Evolutionary conservation across 139 green algal genomes (phyloP), one percentile per base, ranked within the genome.

Genomic region (Picochlorum sp.): DNA sequence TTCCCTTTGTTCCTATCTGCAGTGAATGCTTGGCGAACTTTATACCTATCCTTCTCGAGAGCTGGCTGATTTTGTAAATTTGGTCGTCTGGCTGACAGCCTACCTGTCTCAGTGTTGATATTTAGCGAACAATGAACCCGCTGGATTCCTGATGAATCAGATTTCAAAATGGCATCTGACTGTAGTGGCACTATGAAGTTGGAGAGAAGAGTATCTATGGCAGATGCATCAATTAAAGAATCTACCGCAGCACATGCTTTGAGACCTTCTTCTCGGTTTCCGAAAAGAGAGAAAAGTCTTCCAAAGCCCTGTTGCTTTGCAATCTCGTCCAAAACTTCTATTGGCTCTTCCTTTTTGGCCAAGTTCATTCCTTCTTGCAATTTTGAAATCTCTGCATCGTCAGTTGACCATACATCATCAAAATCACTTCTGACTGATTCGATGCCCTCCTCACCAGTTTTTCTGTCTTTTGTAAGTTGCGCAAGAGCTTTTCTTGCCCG

Each of bases 41-140:
- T 86, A 85, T 95, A 98, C 0, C 88, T 74, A 75, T 98, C 93
- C 81, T 98, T 98, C 69, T 98, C 93, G 38, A 97, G 76, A 1
- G 92, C 93, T 6, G 93, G 93, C 85, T 98, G 93, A 82, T 98
- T 98, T 82, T 98, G 93, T 56, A 98, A 77, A 73, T 96, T 98
- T 64, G 93, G 93, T 31, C 88, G 66, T 20, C 90, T 77, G 7
- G 90, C 87, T 2, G 79, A 92, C 34, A 98, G 80, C 1, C 93
- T 81, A 2, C 93, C 93, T 10, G 93, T 98, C 84, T 98, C 93
- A 0, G 93, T 98, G 83, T 98, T 98, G 78, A 98, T 91, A 84
- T 98, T 98, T 49, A 98, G 78, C 18, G 82, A 92, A 77, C 88
- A 95, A 75, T 98, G 93, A 34, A 98, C 78, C 11, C 92, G 77